Base-by-base conservation (phyloP, 768 basidiomycete species). In the Boletus reticulatus region DNA sequence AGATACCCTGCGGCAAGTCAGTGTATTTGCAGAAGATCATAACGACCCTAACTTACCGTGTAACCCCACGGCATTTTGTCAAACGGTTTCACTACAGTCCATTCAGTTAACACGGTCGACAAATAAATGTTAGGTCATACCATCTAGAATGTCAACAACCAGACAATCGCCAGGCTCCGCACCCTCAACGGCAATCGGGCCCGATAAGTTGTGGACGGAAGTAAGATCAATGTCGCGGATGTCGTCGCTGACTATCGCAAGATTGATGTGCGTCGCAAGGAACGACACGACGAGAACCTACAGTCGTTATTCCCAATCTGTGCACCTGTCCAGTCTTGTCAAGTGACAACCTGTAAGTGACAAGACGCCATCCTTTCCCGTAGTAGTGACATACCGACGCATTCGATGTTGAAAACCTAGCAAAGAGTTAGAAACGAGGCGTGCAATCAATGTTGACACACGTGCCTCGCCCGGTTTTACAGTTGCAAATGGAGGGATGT, bases 61-160 rank as follows among this genome's bases (percentile, higher is more conserved):
- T 89, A 90, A 0, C 89, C 89, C 89, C 88, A 92, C 0, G 87
- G 87, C 87, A 87, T 86, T 65, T 87, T 80, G 39, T 86, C 85
- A 56, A 87, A 87, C 10, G 85, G 82, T 36, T 72, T 75, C 49
- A 87, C 87, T 87, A 46, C 22, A 52, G 34, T 50, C 14, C 2
- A 22, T 14, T 24, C 11, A 4, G n/a, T 37, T 10, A 56, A 44
- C 6, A 8, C 53, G 2, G 8, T 44, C 17, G 9, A 24, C n/a
- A 17, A 32, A 46, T 16, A 29, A 36, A 14, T 20, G 0, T 31
- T 14, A 41, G 14, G 20, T 16, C 72, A 42, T 60, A 86, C 85
- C 82, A 63, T 90, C 87, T n/a, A 92, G 71, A 54, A 92, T 88
- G 54, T 92, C 89, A 4, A 92, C 85, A 9, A 89, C 85, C 4